Base-by-base conservation (phyloP, 257 asterid genomes). In the Catharanthus roseus region DNA sequence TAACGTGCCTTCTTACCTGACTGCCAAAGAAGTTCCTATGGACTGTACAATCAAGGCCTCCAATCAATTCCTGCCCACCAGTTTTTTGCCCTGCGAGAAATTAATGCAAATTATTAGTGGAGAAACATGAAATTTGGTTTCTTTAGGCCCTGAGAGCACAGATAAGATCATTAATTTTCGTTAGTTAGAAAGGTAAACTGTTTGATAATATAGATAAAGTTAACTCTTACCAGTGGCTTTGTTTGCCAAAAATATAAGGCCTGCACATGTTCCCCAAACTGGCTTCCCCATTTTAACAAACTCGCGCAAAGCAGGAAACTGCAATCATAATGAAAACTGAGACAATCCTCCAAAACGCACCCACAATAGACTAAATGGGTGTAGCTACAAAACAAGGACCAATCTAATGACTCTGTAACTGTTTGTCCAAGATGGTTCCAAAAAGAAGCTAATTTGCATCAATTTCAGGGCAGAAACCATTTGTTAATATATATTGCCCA, bases 221-320 rank as follows among this genome's bases (percentile, higher is more conserved):
- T 9, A 53, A 71, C 56, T 74, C 82, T 53, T 60, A 95, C 99
- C 99, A 61, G 69, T 74, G 71, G 97, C 97, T 81, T 73, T 95
- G 85, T 95, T 83, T 19, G 99, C 97, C 85, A 95, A 72, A 76
- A 95, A 95, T 54, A 95, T 95, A 71, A 95, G 96, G 68, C 99
- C 99, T 6, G 99, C 99, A 74, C 99, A 95, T 24, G 99, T 95
- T 68, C 99, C 99, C 99, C 99, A 91, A 26, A 95, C 97, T 0
- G 99, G 99, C 80, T 95, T 95, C 56, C 97, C 99, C 71, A 79
- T 79, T 78, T 87, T 84, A 19, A 91, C 99, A 77, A 91, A 95
- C 72, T 95, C 99, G 5, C 99, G 87, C 76, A 91, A 64, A 6
- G 97, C 93, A 36, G 99, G 99, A 83, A 93, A 93, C 98, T 93